Conservation (phyloP, 768 basidiomycete genomes). For the Podaxis sp. region DNA sequence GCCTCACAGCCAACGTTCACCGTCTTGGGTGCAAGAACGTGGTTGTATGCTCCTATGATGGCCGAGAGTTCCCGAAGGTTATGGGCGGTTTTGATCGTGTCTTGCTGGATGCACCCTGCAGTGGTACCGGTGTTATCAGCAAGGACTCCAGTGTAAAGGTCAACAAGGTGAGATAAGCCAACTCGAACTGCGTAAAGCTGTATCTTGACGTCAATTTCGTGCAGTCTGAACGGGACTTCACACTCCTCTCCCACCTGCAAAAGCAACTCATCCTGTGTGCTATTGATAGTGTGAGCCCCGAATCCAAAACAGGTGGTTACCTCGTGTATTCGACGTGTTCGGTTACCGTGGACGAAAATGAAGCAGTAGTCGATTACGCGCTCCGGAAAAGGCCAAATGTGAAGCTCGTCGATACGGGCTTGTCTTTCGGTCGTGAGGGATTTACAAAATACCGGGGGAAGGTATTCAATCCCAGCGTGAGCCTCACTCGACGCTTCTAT, state of each 20-base stretch:
- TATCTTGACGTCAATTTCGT: constrained; percentile 14
- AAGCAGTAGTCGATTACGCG: constrained; percentile 97
- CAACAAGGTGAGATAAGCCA: constrained; percentile 77
- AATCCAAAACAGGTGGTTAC: constrained; percentile 89
- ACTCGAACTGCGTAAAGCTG: neutral
- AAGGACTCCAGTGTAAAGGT: constrained; percentile 97
- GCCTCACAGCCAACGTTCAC: constrained; percentile 94
- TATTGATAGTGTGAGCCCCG: constrained; percentile 90
- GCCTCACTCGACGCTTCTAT: constrained; percentile 86
- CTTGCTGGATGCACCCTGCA: constrained; percentile 94
- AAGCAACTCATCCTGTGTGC: constrained; percentile 98
- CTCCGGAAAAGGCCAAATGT: constrained; percentile 91
- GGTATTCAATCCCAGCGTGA: constrained; percentile 76
- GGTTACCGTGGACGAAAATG: constrained; percentile 97
- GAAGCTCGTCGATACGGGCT: constrained; percentile 88
- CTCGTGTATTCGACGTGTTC: constrained; percentile 99
- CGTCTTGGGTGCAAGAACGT: constrained; percentile 98
- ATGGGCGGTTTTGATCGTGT: constrained; percentile 99
- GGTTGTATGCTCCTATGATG: constrained; percentile 95
- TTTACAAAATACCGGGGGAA: constrained; percentile 91
- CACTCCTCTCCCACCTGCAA: constrained; percentile 93
- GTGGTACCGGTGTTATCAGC: constrained; percentile 96
- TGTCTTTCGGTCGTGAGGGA: constrained; percentile 92
- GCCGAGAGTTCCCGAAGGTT: constrained; percentile 96
- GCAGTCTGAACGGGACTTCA: constrained; percentile 94